Percentiles rank a stretch among this genome's conserved stretches.
phyloP scores from a whole-genome alignment of 352 stramenopile species.

The Phytophthora hybrid region DNA sequence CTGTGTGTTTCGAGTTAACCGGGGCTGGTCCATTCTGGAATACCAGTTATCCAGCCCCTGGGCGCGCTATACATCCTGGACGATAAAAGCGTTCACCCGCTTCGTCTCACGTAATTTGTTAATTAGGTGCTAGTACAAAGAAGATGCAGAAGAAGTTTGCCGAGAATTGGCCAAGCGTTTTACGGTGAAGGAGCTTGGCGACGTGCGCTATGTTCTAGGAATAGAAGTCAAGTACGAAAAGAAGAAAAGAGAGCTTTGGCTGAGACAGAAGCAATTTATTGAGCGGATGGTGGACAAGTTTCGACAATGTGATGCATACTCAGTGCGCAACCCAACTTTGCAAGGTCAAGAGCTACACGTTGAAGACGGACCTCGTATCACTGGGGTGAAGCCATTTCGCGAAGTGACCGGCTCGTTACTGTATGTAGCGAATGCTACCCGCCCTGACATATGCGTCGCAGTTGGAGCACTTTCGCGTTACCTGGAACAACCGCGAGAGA shows the following conservation, averaged over 20 bases:
- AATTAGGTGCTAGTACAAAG: background rate
- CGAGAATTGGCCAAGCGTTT: constrained; percentile 5
- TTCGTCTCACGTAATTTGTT: constrained; percentile 3
- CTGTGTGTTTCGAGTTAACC: too few species aligned
- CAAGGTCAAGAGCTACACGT: constrained; percentile 5
- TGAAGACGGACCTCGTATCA: constrained; percentile 1
- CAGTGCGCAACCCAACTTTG: constrained; percentile 5
- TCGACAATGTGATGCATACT: constrained; percentile 1
- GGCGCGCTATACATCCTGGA: too few species aligned
- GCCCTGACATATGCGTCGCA: constrained; percentile 26
- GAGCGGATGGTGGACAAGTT: background rate
- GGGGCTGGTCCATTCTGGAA: too few species aligned
- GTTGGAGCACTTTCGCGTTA: constrained; percentile 1
- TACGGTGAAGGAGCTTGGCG: constrained; percentile 24
- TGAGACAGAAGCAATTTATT: background rate
- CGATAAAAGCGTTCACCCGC: too few species aligned
- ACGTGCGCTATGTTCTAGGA: constrained; percentile 4
- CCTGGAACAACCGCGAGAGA: background rate
- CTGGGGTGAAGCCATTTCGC: constrained; percentile 11
- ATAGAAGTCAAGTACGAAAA: background rate
- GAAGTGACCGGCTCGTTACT: constrained; percentile 24
- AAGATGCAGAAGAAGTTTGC: background rate
- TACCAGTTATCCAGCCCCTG: too few species aligned
- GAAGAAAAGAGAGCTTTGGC: background rate
- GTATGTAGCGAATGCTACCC: constrained; percentile 34